Conservation (phyloP, 495 filamentous ascomycete species). For the Penicillium goetzii region DNA sequence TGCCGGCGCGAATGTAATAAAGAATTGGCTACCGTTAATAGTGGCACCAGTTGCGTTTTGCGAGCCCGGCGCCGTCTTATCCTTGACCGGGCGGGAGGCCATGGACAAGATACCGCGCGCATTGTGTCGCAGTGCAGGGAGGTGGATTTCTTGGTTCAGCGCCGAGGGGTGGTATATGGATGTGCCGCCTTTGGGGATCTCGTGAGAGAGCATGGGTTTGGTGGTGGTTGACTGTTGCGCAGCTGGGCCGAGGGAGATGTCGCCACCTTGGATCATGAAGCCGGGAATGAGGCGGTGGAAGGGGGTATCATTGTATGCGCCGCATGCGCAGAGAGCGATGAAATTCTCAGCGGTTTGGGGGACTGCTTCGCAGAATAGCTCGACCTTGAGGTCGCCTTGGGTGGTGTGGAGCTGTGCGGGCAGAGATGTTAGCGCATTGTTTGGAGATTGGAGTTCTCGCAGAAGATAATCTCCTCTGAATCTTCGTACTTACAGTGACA, state of each 20-base stretch:
- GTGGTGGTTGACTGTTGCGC: conserved; percentile 43
- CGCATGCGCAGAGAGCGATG: conserved; percentile 88
- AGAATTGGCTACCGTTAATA: conserved; percentile 96
- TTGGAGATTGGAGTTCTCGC: background rate
- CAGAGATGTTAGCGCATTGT: conserved; percentile 4
- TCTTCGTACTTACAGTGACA: conserved; percentile 34
- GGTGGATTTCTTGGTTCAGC: conserved; percentile 90
- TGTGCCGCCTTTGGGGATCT: conserved; percentile 73
- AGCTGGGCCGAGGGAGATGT: conserved; percentile 64
- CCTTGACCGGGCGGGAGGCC: conserved; percentile 80
- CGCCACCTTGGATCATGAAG: conserved; percentile 93
- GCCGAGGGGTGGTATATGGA: conserved; percentile 78
- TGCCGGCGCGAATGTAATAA: conserved; percentile 81
- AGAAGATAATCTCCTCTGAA: background rate
- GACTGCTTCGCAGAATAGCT: conserved; percentile 93
- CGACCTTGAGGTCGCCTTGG: conserved; percentile 89
- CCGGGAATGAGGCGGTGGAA: conserved; percentile 87
- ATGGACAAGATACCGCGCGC: conserved; percentile 85
- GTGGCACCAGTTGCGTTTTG: conserved; percentile 58
- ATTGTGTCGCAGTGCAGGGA: conserved; percentile 80
- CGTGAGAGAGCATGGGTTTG: conserved; percentile 48
- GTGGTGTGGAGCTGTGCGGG: conserved; percentile 83
- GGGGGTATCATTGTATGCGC: conserved; percentile 84
- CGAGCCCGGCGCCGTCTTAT: conserved; percentile 49
- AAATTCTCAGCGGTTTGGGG: conserved; percentile 97